Evolutionary conservation across 2,329 filamentous ascomycete genomes (phyloP), one percentile per base, ranked within the genome.

Genomic region (Trichoderma guizhouense): DNA sequence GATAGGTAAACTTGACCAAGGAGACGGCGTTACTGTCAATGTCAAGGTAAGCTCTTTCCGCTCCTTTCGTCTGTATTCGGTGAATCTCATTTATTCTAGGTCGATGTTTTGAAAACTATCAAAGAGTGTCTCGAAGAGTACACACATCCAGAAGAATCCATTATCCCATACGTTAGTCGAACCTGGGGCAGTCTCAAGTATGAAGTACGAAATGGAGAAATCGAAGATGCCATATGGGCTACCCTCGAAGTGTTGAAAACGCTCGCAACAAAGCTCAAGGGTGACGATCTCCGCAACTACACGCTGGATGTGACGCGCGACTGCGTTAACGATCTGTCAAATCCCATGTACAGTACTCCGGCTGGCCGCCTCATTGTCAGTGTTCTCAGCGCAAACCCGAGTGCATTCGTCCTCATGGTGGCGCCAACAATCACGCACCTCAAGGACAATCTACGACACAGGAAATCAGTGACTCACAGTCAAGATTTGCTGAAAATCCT

Each of bases 101-200:
- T 88, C 8, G 88, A 90, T 74, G 86, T 90, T 36, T 78, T 90
- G 24, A 83, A 83, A 71, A 90, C 88, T 0, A 83, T 89, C 43
- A 83, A 85, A 62, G 85, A 86, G 5, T 90, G 87, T 72, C 76
- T 89, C 21, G 82, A 83, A 14, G 77, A 83, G 32, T 90, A 89
- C 72, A 78, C 82, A 1, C 79, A 85, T 51, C 81, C 85, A 0
- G 79, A 84, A 39, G 80, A 84, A 69, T 86, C 83, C 9, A 77
- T 89, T 15, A 81, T 81, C 1, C 87, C 88, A 0, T 84, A 86
- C 63, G 80, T 83, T 21, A 81, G 84, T 64, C 83, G 85, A 58
- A 84, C 89, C 61, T 90, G 88, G 88, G 82, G 83, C 34, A 87
- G 87, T n/a, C 84, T 90, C 61, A 90, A 90, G 76, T 90, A 89